Conservation (phyloP, 2,329 filamentous ascomycete genomes). For the Trichoderma sp. region DNA sequence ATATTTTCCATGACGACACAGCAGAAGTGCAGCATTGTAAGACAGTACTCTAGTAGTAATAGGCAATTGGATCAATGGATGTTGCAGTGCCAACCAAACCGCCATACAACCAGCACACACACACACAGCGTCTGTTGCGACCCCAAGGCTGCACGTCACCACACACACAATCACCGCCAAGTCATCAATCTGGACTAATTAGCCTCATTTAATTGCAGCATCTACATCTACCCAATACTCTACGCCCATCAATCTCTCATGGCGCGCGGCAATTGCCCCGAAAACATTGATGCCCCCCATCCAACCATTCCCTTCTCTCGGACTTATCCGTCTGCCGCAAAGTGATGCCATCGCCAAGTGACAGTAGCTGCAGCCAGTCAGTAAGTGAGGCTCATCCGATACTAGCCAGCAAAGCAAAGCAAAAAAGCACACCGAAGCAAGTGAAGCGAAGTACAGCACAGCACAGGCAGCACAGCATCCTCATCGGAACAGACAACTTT, state of each 20-base stretch:
- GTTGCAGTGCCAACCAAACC: neutral
- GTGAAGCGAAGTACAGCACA: neutral
- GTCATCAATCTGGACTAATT: neutral
- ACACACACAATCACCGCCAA: neutral
- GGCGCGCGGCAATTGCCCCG: conserved; percentile 1
- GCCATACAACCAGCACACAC: neutral
- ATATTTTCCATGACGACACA: neutral
- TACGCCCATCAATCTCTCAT: neutral
- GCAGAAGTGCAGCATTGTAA: too few species aligned
- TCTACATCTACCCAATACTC: neutral
- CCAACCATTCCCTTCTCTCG: neutral
- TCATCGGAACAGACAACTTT: neutral
- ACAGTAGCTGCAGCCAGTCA: neutral
- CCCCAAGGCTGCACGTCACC: neutral
- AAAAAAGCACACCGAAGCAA: neutral
- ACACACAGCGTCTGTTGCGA: neutral
- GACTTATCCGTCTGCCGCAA: neutral
- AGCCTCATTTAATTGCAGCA: neutral
- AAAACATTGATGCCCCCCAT: neutral
- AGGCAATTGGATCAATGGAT: neutral
- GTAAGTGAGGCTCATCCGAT: neutral
- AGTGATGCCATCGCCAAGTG: neutral
- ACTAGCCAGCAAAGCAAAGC: neutral
- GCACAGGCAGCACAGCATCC: neutral
- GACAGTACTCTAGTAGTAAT: neutral